phyloP scores from a whole-genome alignment of 768 basidiomycete genomes.

The Rubroboletus pulcherrimus region DNA sequence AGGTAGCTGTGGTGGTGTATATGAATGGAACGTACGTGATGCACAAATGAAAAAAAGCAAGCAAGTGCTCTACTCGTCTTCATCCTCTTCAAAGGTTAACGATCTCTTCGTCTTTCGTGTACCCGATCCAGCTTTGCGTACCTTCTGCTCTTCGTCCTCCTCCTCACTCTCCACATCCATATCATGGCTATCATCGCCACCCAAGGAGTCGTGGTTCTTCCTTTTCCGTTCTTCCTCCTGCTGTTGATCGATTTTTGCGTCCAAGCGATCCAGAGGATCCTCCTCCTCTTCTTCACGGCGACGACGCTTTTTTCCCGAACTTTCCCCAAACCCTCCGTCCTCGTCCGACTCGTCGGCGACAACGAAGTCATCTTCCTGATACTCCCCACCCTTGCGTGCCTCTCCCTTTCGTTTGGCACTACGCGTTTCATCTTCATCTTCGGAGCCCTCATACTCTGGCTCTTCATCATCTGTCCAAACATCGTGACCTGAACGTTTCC shows the following conservation, averaged over 20 bases:
- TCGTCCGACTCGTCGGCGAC: slow-evolving; percentile 77
- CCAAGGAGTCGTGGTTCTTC: slow-evolving; percentile 30
- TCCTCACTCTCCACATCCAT: slow-evolving; percentile 76
- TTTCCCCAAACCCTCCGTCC: slow-evolving; percentile 41
- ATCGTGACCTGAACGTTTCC: slow-evolving; percentile 41
- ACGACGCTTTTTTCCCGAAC: slow-evolving; percentile 34
- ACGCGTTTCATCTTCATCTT: slow-evolving; percentile 54
- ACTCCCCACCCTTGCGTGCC: slow-evolving; percentile 60
- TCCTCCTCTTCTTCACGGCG: slow-evolving; percentile 44
- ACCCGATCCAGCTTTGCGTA: slow-evolving; percentile 51
- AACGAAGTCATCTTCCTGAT: slow-evolving; percentile 82
- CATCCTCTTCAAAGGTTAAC: slow-evolving; percentile 55
- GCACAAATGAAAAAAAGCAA: background rate
- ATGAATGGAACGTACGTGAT: background rate
- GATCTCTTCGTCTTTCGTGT: slow-evolving; percentile 52
- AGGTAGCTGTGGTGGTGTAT: slow-evolving; percentile 27
- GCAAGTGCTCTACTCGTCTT: slow-evolving; percentile 35
- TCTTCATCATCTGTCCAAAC: slow-evolving; percentile 72
- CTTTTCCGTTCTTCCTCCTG: slow-evolving; percentile 52
- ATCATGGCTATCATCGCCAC: slow-evolving; percentile 39
- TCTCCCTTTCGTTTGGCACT: slow-evolving; percentile 42
- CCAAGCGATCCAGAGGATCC: slow-evolving; percentile 65
- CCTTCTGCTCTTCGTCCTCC: slow-evolving; percentile 67
- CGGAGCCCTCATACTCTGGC: slow-evolving; percentile 50
- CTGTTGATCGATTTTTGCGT: slow-evolving; percentile 57